Percentiles rank a stretch among this genome's conserved stretches.
phyloP scores from a whole-genome alignment of 2,329 filamentous ascomycete species.

The Penicillium brasilianum region DNA sequence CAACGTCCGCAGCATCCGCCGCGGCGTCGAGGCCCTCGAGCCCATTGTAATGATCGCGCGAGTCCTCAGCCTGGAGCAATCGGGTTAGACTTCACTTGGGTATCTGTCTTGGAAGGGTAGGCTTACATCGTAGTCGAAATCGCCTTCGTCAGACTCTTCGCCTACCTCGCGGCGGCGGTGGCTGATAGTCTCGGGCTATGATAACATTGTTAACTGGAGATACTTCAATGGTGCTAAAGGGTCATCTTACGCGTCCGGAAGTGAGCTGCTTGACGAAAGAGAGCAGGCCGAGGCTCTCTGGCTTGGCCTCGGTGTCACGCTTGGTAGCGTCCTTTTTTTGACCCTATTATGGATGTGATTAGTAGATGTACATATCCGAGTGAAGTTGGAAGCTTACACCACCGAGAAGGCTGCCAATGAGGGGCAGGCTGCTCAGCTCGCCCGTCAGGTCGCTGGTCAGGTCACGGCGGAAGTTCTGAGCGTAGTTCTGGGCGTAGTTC shows the following conservation, averaged over 20 bases:
- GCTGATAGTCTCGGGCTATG: slow-evolving; percentile 12
- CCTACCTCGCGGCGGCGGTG: slow-evolving; percentile 17
- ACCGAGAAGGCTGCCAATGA: slow-evolving; percentile 21
- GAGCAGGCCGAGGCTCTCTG: neutral
- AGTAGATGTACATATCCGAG: too few relatives aligned
- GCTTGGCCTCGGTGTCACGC: neutral
- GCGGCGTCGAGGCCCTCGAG: too few relatives aligned
- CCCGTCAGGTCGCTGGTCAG: slow-evolving; percentile 13
- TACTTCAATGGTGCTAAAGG: too few relatives aligned
- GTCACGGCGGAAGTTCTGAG: slow-evolving; percentile 7
- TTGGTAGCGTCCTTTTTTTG: neutral
- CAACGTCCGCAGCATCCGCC: too few relatives aligned
- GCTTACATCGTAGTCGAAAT: neutral
- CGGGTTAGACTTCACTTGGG: too few relatives aligned
- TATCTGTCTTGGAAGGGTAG: neutral
- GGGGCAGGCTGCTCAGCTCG: slow-evolving; percentile 18
- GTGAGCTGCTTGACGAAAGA: slow-evolving; percentile 20
- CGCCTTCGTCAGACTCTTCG: too few relatives aligned
- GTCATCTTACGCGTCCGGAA: slow-evolving; percentile 19
- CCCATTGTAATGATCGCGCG: too few relatives aligned
- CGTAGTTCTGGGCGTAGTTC: slow-evolving; percentile 10
- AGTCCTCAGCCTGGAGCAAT: too few relatives aligned
- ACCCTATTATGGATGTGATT: too few relatives aligned
- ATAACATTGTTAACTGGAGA: neutral
- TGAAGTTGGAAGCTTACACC: slow-evolving; percentile 14